Evolutionary conservation across 306 rosid genomes (phyloP).

Genomic region (Astragalus glycyphyllos): DNA sequence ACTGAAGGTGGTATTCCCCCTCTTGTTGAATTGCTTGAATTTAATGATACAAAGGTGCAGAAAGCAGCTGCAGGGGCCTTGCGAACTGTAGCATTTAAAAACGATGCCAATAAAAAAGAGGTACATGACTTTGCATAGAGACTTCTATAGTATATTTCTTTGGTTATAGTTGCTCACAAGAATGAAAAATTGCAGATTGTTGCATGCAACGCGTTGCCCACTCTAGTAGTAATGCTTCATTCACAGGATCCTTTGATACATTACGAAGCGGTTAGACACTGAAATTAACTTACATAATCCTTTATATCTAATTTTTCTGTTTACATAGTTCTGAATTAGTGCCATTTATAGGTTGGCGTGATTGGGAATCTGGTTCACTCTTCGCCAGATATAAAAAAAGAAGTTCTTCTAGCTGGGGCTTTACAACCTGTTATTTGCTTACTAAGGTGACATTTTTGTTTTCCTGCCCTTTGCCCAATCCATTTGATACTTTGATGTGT

Average conservation of each 20-base stretch:
- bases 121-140: constrained; percentile 39
- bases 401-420: constrained; percentile 71
- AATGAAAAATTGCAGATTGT: constrained; percentile 62
- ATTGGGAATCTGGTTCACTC: constrained; percentile 86
- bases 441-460: constrained; percentile 53
- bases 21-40: constrained; percentile 73
- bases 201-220: constrained; percentile 64
- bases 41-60: constrained; percentile 59
- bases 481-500: constrained; percentile 6
- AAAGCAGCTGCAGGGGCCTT: constrained; percentile 74
- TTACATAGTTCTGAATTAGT: constrained; percentile 20
- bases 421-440: constrained; percentile 73
- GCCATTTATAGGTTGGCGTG: constrained; percentile 63
- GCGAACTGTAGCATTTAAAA: constrained; percentile 67
- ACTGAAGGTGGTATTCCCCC: constrained; percentile 74
- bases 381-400: constrained; percentile 65
- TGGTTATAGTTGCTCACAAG: constrained; percentile 34
- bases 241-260: constrained; percentile 63
- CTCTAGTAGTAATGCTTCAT: constrained; percentile 70
- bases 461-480: neutral
- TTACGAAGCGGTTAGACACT: constrained; percentile 64
- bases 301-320: neutral
- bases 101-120: constrained; percentile 67
- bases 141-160: neutral
- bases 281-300: neutral